A percentile compares a stretch with the other conserved stretches of the same genome.
Evolutionary conservation across 192 early-diverging fungal species (phyloP).

Genomic region (Podila epigama): DNA sequence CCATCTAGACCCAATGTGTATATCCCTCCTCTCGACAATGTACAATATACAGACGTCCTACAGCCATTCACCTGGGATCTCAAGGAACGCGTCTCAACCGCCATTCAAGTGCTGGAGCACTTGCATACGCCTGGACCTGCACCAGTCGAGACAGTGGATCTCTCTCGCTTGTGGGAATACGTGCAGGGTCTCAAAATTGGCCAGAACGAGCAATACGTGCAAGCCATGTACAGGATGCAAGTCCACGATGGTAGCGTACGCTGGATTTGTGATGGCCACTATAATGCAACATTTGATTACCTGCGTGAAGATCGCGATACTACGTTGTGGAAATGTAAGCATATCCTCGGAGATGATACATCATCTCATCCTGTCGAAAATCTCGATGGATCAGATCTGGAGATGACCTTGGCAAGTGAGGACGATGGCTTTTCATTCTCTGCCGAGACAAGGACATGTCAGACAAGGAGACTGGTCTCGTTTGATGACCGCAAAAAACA

Average conservation of each 20-base stretch:
- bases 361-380: not conserved
- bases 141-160: not conserved
- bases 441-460: not conserved
- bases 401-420: not conserved
- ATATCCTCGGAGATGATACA: slow-evolving; percentile 9
- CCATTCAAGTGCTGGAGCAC: slow-evolving; percentile 8
- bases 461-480: not conserved
- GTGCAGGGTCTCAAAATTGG: slow-evolving; percentile 12
- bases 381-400: not conserved
- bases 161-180: slow-evolving; percentile 22
- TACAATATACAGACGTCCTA: slow-evolving; percentile 19
- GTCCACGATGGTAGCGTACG: slow-evolving; percentile 14
- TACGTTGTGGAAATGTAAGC: slow-evolving; percentile 6
- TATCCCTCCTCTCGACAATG: slow-evolving; percentile 12
- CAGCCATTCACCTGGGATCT: slow-evolving; percentile 35
- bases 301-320: slow-evolving; percentile 3
- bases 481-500: slow-evolving; percentile 22
- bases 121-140: not conserved
- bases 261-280: slow-evolving; percentile 22
- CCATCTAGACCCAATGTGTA: not conserved
- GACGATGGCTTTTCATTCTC: not conserved
- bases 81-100: slow-evolving; percentile 22
- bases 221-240: slow-evolving; percentile 11
- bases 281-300: slow-evolving; percentile 7
- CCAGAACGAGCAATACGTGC: not conserved